Conservation (phyloP, 768 basidiomycete genomes). For the Mycena leptocephala region DNA sequence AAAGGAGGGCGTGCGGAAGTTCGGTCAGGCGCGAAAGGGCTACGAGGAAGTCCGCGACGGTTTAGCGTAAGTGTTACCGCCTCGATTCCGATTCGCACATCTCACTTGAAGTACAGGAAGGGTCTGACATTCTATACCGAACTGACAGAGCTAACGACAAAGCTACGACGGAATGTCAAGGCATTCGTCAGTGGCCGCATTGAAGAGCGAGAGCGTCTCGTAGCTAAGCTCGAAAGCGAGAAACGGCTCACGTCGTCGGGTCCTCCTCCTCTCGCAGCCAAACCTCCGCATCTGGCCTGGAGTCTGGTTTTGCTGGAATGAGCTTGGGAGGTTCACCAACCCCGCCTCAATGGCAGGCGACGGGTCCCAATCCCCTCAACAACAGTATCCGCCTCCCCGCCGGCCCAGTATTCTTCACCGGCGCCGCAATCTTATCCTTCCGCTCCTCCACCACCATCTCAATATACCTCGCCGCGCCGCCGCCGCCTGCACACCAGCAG, state of each 20-base stretch:
- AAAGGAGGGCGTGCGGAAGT: conserved; percentile 80
- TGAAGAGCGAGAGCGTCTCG: conserved; percentile 79
- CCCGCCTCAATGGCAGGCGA: conserved; percentile 43
- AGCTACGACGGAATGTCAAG: conserved; percentile 72
- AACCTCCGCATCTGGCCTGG: conserved; percentile 67
- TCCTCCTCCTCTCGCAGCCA: conserved; percentile 62
- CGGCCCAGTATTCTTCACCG: conserved; percentile 35
- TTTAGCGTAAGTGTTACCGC: conserved; percentile 74
- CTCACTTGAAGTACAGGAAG: conserved; percentile 67
- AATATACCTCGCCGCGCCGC: conserved; percentile 25
- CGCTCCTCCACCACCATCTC: conserved; percentile 26
- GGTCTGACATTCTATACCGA: conserved; percentile 93
- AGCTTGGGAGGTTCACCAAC: conserved; percentile 57
- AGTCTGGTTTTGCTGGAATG: conserved; percentile 73
- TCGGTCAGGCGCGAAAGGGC: conserved; percentile 83
- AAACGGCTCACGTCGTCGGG: conserved; percentile 68
- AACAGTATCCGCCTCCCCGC: conserved; percentile 51
- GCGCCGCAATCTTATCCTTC: conserved; percentile 20
- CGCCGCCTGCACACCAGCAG: conserved; percentile 22
- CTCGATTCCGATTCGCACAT: conserved; percentile 1
- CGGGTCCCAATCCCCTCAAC: conserved; percentile 39
- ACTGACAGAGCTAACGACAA: conserved; percentile 74
- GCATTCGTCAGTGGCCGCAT: conserved; percentile 76
- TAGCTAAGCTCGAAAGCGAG: conserved; percentile 81
- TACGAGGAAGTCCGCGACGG: conserved; percentile 93